Percentiles rank a stretch among this genome's conserved stretches.
phyloP scores from a whole-genome alignment of 768 basidiomycete genomes.

The Strobilomyces echinocephalus region DNA sequence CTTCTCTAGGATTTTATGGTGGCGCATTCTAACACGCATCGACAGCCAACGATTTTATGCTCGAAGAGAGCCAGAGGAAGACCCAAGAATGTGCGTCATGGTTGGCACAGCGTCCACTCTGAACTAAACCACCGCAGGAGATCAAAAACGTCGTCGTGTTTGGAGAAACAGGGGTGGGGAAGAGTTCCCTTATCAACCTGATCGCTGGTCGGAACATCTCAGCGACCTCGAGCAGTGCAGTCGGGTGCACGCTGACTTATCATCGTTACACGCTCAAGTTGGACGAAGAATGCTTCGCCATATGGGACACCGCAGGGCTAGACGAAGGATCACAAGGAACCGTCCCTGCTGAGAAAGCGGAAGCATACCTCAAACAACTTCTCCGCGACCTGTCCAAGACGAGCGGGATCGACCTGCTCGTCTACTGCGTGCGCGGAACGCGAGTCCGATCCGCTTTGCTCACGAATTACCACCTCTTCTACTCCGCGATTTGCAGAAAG shows the following conservation, averaged over 20 bases:
- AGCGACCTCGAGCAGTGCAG: slow-evolving; percentile 27
- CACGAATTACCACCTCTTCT: slow-evolving; percentile 38
- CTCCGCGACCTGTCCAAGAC: slow-evolving; percentile 32
- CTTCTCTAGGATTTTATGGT: background rate
- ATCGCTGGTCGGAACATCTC: slow-evolving; percentile 27
- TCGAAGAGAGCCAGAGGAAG: background rate
- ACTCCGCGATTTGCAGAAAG: slow-evolving; percentile 36
- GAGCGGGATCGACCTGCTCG: slow-evolving; percentile 36
- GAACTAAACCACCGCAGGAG: slow-evolving; percentile 7
- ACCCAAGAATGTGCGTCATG: slow-evolving; percentile 9
- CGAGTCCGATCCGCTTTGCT: slow-evolving; percentile 31
- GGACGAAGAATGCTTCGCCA: slow-evolving; percentile 9
- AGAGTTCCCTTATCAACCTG: slow-evolving; percentile 44
- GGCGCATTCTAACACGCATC: slow-evolving; percentile 1
- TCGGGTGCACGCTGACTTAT: slow-evolving; percentile 35
- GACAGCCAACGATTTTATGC: slow-evolving; percentile 1
- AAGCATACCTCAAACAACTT: slow-evolving; percentile 30
- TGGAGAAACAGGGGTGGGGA: slow-evolving; percentile 39
- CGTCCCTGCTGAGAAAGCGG: slow-evolving; percentile 28
- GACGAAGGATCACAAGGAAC: slow-evolving; percentile 26
- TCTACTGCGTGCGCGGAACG: slow-evolving; percentile 38
- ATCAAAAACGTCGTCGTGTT: slow-evolving; percentile 37
- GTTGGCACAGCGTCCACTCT: background rate
- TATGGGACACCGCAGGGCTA: slow-evolving; percentile 36
- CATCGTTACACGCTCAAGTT: slow-evolving; percentile 20